A percentile compares a stretch with the other conserved stretches of the same genome.
phyloP scores from a whole-genome alignment of 1,284 basidiomycete species.

The Fomitopsis betulina region DNA sequence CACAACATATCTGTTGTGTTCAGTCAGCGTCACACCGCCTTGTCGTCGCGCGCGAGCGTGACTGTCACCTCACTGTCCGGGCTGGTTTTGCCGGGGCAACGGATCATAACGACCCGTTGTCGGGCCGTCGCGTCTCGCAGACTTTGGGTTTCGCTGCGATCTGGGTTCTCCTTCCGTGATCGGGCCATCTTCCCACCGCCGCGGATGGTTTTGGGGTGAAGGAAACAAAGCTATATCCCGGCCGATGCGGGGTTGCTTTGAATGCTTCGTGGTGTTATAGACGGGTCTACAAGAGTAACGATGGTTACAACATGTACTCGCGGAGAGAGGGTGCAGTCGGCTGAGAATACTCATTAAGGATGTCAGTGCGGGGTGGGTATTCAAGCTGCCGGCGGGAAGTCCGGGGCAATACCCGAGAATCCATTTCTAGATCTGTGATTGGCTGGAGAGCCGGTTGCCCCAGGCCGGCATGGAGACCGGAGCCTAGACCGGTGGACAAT shows the following conservation, averaged over 20 bases:
- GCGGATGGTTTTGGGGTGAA: slow-evolving; percentile 3
- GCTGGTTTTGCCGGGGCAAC: not conserved
- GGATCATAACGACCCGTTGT: not conserved
- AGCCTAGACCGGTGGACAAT: not conserved
- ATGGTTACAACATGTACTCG: no score
- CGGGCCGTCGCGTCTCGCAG: not conserved
- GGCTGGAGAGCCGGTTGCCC: not conserved
- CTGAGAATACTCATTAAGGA: not conserved
- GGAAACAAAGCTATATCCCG: not conserved
- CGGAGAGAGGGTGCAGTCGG: not conserved
- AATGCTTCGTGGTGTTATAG: not conserved
- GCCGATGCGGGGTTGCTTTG: not conserved
- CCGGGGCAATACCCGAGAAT: not conserved
- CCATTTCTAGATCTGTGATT: not conserved
- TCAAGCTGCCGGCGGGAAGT: not conserved
- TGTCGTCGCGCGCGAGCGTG: not conserved
- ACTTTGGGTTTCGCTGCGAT: not conserved
- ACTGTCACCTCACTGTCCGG: not conserved
- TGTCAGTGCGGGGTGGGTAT: slow-evolving; percentile 3
- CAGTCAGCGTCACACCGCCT: no score
- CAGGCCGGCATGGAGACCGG: not conserved
- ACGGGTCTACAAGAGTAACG: not conserved
- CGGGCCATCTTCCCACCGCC: not conserved
- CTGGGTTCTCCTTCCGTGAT: not conserved
- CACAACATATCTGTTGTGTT: no score